These are phyloP conservation scores for Stramenopiles sp. DNA, from an alignment of 352 stramenopile genomes.

Conservation along the genomic window DNA sequence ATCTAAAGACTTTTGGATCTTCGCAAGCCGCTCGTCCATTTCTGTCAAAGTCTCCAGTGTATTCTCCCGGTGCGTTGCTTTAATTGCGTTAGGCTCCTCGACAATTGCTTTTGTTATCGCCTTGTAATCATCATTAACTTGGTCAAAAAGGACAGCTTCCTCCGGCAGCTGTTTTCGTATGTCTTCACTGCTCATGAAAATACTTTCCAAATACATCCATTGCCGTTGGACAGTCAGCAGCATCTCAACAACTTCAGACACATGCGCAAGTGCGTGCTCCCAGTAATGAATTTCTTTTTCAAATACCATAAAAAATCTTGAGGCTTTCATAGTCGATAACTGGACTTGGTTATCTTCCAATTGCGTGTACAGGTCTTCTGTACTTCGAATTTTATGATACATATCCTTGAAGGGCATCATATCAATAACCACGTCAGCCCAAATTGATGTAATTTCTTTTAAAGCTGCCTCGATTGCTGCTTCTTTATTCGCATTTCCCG, in stretches of 20 bases:
- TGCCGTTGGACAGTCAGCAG: constrained; percentile 82
- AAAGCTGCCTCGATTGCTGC: constrained; percentile 80
- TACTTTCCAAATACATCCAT: constrained; percentile 87
- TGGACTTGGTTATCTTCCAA: constrained; percentile 67
- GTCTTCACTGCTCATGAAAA: constrained; percentile 78
- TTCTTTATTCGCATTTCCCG: constrained; percentile 75
- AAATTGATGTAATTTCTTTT: constrained; percentile 67
- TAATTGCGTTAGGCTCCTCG: constrained; percentile 67
- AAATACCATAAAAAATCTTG: constrained; percentile 67
- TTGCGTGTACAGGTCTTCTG: constrained; percentile 51
- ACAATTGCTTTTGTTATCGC: constrained; percentile 69
- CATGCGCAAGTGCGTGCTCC: constrained; percentile 62
- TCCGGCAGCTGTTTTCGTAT: constrained; percentile 67
- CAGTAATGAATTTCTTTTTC: constrained; percentile 62
- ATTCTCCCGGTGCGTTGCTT: constrained; percentile 61
- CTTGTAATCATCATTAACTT: constrained; percentile 80
- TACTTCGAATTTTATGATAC: constrained; percentile 50
- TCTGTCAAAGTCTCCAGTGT: constrained; percentile 59
- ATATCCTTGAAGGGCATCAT: constrained; percentile 71
- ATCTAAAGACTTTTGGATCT: constrained; percentile 64
- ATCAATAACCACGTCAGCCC: constrained; percentile 59
- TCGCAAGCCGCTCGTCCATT: constrained; percentile 59
- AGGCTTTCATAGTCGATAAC: constrained; percentile 64
- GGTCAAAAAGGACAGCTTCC: constrained; percentile 68
- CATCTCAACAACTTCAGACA: constrained; percentile 69